A percentile compares a stretch with the other conserved stretches of the same genome.
phyloP scores from a whole-genome alignment of 2,329 filamentous ascomycete species.

The Exophiala sp. region DNA sequence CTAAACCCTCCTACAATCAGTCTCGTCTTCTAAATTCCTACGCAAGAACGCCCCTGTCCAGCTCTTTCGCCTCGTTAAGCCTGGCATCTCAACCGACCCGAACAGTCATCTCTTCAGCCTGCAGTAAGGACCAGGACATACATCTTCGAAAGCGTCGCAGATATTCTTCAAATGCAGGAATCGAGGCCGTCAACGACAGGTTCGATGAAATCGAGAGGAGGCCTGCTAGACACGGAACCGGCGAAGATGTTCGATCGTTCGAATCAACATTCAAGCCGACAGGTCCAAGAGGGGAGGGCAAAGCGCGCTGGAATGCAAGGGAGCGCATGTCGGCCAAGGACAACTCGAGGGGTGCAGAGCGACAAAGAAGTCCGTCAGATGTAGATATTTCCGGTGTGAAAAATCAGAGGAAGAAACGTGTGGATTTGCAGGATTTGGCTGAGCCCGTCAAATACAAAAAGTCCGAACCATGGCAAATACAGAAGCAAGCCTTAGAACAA shows the following conservation, averaged over 20 bases:
- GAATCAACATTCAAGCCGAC: not conserved
- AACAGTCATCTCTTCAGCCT: not conserved
- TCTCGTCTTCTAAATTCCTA: constrained; percentile 1
- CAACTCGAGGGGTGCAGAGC: no score
- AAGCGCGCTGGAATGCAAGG: no score
- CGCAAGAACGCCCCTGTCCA: not conserved
- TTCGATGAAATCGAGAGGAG: not conserved
- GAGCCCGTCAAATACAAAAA: constrained; percentile 8
- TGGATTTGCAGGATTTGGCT: constrained; percentile 10
- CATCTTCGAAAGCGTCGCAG: constrained; percentile 10
- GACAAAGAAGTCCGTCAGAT: no score
- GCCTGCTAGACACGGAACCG: not conserved
- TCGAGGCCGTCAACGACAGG: not conserved
- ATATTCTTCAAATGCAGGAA: constrained; percentile 6
- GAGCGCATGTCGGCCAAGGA: no score
- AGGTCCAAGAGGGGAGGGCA: not conserved
- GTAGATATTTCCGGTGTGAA: no score
- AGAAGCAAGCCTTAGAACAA: constrained; percentile 69
- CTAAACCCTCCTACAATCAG: not conserved
- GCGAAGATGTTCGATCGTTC: not conserved
- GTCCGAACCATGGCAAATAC: constrained; percentile 64
- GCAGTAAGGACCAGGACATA: not conserved
- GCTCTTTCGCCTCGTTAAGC: not conserved
- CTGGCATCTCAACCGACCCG: not conserved
- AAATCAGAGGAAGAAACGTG: constrained; percentile 6